Evolutionary conservation across 140 eudicot genomes (phyloP).

Genomic region (Bidens hawaiensis): DNA sequence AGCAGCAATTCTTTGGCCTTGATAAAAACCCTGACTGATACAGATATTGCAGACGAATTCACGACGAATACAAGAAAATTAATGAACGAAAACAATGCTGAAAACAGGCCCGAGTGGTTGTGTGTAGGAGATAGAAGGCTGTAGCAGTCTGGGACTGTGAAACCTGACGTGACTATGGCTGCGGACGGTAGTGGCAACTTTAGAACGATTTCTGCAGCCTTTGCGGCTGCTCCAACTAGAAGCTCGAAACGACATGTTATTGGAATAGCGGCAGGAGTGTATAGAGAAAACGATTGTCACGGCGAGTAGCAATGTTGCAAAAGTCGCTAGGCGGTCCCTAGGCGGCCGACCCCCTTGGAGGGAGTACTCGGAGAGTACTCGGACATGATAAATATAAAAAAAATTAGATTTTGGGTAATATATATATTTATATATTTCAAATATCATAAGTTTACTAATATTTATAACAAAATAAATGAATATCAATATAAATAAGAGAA

Average conservation of each 20-base stretch:
- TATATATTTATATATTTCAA: too few species aligned
- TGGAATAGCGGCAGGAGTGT: constrained; percentile 43
- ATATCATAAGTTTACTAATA: too few species aligned
- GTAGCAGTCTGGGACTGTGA: constrained; percentile 57
- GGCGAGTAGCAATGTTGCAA: too few species aligned
- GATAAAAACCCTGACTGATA: constrained; percentile 61
- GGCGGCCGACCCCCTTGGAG: too few species aligned
- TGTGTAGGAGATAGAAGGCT: constrained; percentile 62
- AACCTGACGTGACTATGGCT: constrained; percentile 72
- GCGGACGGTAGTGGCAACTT: constrained; percentile 76
- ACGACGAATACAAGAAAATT: constrained; percentile 36
- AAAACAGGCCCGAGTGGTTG: constrained; percentile 69
- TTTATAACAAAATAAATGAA: too few species aligned
- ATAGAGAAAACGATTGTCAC: constrained; percentile 72
- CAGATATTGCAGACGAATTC: constrained; percentile 32
- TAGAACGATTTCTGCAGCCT: constrained; percentile 62
- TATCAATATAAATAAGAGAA: too few species aligned
- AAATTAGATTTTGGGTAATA: too few species aligned
- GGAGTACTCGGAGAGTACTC: too few species aligned
- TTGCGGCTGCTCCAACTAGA: constrained; percentile 68
- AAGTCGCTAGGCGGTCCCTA: too few species aligned
- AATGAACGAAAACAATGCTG: constrained; percentile 27
- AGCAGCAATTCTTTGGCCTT: constrained; percentile 81
- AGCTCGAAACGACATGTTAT: constrained; percentile 58
- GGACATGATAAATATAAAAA: too few species aligned